Base-by-base conservation (phyloP, 352 stramenopile species). In the Phytophthora vignae region DNA sequence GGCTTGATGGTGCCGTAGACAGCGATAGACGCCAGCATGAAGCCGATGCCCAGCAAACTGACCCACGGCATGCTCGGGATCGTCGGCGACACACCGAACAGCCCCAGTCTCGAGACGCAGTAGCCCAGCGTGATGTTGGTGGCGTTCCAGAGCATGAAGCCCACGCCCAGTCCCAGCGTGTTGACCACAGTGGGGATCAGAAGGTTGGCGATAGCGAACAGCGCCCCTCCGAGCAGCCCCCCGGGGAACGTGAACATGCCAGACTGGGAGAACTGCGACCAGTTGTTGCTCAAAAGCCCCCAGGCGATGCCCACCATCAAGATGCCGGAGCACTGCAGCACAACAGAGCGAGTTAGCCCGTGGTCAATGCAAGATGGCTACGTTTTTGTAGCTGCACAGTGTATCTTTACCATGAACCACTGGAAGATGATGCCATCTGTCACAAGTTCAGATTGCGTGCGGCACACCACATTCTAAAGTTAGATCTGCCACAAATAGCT, bases 91-190 rank as follows among this genome's bases (percentile, higher is more conserved):
- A 95, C 79, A 15, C 88, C 88, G 64, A 95, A 85, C 11, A 95
- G 78, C 4, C 88, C 88, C 6, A 89, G 81, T 10, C 88, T 80
- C 19, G 87, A 93, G 53, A 96, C 85, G 48, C 89, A 82, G 71
- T 94, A 96, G 33, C 87, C 88, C 60, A 94, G 79, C 17, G 85
- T 82, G 72, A 96, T 92, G 73, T 94, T 96, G 52, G 87, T 92
- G 46, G 83, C 87, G 72, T 96, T 96, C 88, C 88, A 96, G 55
- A 96, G 77, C 87, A 94, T 94, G 59, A 96, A 96, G 64, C 88
- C 88, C 31, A 96, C 75, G 6, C 88, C 88, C 1, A 96, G 72
- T 0, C 88, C 88, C 11, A 96, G 78, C 6, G 79, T 92, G 63
- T 96, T 96, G 73, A 96, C 88, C 46, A 96, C 88, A 10, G 88